Percentiles rank a stretch among this genome's conserved stretches.
Evolutionary conservation across 495 filamentous ascomycete genomes (phyloP).

Genomic region (Thermothielavioides terrestris): DNA sequence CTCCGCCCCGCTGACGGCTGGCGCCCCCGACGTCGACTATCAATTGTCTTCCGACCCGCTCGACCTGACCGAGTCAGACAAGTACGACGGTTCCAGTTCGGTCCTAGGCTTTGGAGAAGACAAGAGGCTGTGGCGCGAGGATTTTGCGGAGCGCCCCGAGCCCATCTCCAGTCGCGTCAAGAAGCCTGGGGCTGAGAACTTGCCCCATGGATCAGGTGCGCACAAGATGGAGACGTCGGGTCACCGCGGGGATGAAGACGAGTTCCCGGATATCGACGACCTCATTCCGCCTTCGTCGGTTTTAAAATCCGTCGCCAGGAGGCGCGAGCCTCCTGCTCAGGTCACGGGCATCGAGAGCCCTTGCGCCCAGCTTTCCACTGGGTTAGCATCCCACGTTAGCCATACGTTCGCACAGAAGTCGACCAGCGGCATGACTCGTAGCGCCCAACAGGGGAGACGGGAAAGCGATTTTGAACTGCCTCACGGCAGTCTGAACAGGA

Average conservation of each 20-base stretch:
- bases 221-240: neutral
- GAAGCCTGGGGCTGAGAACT: constrained; percentile 34
- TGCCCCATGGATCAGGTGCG: constrained; percentile 41
- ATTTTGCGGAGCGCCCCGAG: constrained; percentile 32
- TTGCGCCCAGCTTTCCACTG: neutral
- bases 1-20: neutral
- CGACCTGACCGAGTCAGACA: constrained; percentile 60
- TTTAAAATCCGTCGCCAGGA: constrained; percentile 5
- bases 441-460: no score
- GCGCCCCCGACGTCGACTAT: constrained; percentile 10
- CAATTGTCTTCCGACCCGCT: constrained; percentile 46
- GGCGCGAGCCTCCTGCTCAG: neutral
- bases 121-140: constrained; percentile 51
- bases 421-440: neutral
- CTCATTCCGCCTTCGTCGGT: constrained; percentile 18
- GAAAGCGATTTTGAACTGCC: neutral
- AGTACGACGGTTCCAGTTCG: constrained; percentile 36
- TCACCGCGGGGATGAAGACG: constrained; percentile 21
- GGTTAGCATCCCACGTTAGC: neutral
- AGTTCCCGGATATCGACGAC: constrained; percentile 35
- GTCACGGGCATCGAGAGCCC: neutral
- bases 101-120: constrained; percentile 34
- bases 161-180: constrained; percentile 44
- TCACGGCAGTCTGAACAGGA: neutral
- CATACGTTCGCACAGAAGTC: neutral